A percentile compares a stretch with the other conserved stretches of the same genome.
Evolutionary conservation across 2,329 filamentous ascomycete species (phyloP).

Genomic region (Zopfia rhizophila): DNA sequence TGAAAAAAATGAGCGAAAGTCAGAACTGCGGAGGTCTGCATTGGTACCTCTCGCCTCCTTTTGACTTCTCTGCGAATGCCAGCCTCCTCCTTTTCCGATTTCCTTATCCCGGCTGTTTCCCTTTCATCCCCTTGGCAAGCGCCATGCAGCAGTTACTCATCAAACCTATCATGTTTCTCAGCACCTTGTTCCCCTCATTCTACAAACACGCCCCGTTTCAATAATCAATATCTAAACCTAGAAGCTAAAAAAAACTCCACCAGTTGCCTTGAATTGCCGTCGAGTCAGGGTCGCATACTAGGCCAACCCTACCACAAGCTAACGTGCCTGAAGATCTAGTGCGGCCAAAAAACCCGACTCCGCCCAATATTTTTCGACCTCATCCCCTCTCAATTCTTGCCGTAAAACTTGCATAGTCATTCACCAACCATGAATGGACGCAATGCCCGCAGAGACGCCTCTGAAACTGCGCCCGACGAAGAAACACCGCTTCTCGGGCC

Average conservation of each 20-base stretch:
- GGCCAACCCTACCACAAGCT: no score
- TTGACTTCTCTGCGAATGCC: slow-evolving; percentile 12
- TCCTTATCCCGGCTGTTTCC: slow-evolving; percentile 50
- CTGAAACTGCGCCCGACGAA: slow-evolving; percentile 32
- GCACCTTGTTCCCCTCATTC: neutral
- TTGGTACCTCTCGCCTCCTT: slow-evolving; percentile 2
- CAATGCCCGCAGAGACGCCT: slow-evolving; percentile 16
- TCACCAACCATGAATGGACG: slow-evolving; percentile 26
- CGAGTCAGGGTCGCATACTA: no score
- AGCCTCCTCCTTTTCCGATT: slow-evolving; percentile 47
- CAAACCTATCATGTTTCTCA: slow-evolving; percentile 5
- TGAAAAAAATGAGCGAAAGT: slow-evolving; percentile 16
- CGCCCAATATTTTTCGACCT: neutral
- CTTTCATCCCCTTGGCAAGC: slow-evolving; percentile 11
- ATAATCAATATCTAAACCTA: no score
- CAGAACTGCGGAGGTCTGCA: slow-evolving; percentile 3
- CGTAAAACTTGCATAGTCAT: no score
- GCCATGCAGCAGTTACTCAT: slow-evolving; percentile 24
- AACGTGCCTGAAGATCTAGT: slow-evolving; percentile 28
- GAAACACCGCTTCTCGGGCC: slow-evolving; percentile 46
- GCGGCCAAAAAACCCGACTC: neutral
- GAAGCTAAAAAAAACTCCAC: no score
- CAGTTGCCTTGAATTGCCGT: slow-evolving; percentile 43
- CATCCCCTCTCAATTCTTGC: neutral
- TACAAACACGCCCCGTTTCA: no score